phyloP scores from a whole-genome alignment of 2,329 filamentous ascomycete genomes.

The Cytospora paraplurivora region DNA sequence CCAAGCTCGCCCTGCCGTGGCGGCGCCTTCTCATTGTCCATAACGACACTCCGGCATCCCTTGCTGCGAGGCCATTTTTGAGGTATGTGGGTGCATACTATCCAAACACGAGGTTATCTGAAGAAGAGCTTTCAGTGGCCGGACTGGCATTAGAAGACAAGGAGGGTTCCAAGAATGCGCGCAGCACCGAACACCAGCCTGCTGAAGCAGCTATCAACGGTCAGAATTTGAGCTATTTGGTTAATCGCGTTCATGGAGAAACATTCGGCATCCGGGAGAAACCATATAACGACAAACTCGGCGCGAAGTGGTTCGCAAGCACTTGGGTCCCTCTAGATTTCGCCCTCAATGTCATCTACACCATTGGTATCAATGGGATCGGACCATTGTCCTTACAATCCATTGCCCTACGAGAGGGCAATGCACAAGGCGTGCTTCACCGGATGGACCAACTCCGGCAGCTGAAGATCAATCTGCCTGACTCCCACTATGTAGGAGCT shows the following conservation, averaged over 20 bases:
- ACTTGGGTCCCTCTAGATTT: constrained; percentile 71
- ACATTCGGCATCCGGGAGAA: constrained; percentile 47
- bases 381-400: constrained; percentile 78
- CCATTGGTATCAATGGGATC: constrained; percentile 71
- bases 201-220: constrained; percentile 22
- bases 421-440: constrained; percentile 55
- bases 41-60: constrained; percentile 45
- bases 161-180: no score
- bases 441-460: constrained; percentile 63
- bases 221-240: constrained; percentile 38
- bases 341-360: constrained; percentile 68
- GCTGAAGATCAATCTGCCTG: constrained; percentile 63
- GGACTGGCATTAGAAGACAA: constrained; percentile 25
- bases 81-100: constrained; percentile 51
- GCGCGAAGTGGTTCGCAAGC: constrained; percentile 79
- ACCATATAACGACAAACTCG: constrained; percentile 66
- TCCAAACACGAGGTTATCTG: constrained; percentile 41
- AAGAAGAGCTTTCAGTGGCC: constrained; percentile 40
- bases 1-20: constrained; percentile 50
- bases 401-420: constrained; percentile 67
- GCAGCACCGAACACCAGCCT: neutral
- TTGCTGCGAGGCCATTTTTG: constrained; percentile 50
- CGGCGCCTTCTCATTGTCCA: constrained; percentile 45
- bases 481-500: constrained; percentile 66
- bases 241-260: constrained; percentile 44